Conservation (phyloP, 257 asterid species). For the Nicotiana benthamiana region DNA sequence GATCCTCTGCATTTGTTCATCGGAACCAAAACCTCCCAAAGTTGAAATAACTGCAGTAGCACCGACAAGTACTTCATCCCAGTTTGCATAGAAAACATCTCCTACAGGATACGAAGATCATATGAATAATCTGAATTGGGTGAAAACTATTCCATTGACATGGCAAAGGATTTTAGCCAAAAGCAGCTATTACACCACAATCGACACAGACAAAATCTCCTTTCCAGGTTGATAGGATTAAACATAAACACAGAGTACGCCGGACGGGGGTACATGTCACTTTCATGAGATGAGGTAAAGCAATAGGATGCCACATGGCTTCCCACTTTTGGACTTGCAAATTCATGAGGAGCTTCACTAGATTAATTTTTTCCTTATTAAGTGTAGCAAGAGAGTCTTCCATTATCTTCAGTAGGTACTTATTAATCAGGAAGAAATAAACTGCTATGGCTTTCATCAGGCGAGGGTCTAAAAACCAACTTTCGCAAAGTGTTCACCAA, state of each 20-base stretch:
- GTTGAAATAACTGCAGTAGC: conserved; percentile 94
- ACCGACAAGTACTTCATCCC: conserved; percentile 89
- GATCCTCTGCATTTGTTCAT: conserved; percentile 90
- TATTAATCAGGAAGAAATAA: neutral
- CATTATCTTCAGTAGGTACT: neutral
- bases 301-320: neutral
- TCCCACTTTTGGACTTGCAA: neutral
- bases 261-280: neutral
- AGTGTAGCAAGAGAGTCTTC: neutral
- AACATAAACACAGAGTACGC: neutral
- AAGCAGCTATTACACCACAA: neutral
- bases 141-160: neutral
- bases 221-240: neutral
- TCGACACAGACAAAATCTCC: neutral
- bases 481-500: neutral
- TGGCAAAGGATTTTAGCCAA: neutral
- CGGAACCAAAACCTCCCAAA: conserved; percentile 94
- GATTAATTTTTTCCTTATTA: neutral
- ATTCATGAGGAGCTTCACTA: neutral
- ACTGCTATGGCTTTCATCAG: neutral
- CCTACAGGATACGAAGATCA: conserved; percentile 40
- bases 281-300: neutral
- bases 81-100: conserved; percentile 82
- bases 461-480: neutral
- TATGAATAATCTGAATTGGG: conserved; percentile 9